Percentiles rank a stretch among this genome's conserved stretches.
phyloP scores from a whole-genome alignment of 345 rosid genomes.

The Brassica nigra region DNA sequence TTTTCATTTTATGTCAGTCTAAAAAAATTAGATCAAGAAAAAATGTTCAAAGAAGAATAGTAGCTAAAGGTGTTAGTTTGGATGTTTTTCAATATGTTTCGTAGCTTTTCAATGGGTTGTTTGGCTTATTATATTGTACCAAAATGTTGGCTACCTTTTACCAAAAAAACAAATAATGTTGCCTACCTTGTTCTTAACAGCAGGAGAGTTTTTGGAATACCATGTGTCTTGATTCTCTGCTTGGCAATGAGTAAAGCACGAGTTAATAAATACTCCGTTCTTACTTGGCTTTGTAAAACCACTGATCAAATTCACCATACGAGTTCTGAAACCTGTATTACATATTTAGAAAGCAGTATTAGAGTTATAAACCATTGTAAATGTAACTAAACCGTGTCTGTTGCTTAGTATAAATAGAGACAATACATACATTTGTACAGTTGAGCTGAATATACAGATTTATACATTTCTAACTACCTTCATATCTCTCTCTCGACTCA shows the following conservation, averaged over 20 bases:
- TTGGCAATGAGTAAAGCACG: slow-evolving; percentile 44
- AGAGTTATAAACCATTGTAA: background rate
- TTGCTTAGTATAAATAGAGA: background rate
- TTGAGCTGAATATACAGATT: background rate
- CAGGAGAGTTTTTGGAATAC: slow-evolving; percentile 35
- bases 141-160: slow-evolving; percentile 21
- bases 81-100: background rate
- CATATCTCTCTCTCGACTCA: background rate
- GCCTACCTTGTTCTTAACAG: slow-evolving; percentile 36
- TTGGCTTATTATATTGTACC: background rate
- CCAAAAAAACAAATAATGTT: background rate
- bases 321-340: slow-evolving; percentile 31
- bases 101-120: background rate
- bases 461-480: background rate
- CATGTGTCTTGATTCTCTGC: slow-evolving; percentile 44
- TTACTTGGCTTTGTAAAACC: slow-evolving; percentile 23
- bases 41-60: background rate
- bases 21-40: background rate
- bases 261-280: slow-evolving; percentile 39
- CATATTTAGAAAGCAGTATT: background rate
- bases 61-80: background rate
- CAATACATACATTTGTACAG: background rate
- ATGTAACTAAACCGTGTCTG: background rate
- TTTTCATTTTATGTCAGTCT: background rate
- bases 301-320: slow-evolving; percentile 35